Evolutionary conservation across 805 yeast genomes (phyloP).

Genomic region (Candida fluviatilis): DNA sequence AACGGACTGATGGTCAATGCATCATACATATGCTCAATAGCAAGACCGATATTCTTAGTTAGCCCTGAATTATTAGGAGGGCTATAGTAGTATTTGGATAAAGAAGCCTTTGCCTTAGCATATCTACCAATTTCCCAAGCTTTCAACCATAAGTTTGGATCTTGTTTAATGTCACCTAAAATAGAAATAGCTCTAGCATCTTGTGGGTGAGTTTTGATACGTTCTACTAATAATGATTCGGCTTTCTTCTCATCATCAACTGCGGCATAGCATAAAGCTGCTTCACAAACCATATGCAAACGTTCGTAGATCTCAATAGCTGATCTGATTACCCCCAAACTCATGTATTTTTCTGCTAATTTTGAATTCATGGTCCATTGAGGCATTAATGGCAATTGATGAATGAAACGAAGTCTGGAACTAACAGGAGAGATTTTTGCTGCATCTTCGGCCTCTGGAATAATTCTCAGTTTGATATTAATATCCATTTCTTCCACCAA

Average conservation of each 20-base stretch:
- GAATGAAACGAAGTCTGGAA: slow-evolving; percentile 64
- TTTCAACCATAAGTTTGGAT: slow-evolving; percentile 72
- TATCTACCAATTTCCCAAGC: slow-evolving; percentile 87
- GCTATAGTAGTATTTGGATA: slow-evolving; percentile 66
- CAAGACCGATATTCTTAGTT: slow-evolving; percentile 45
- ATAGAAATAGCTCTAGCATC: slow-evolving; percentile 84
- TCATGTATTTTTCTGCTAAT: slow-evolving; percentile 82
- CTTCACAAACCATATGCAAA: slow-evolving; percentile 69
- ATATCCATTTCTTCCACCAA: slow-evolving; percentile 84
- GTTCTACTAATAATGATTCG: slow-evolving; percentile 47
- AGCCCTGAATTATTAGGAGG: slow-evolving; percentile 58
- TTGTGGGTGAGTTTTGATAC: slow-evolving; percentile 54
- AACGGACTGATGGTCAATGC: slow-evolving; percentile 71
- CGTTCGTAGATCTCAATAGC: slow-evolving; percentile 89
- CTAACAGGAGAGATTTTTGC: slow-evolving; percentile 30
- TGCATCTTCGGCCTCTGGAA: slow-evolving; percentile 43
- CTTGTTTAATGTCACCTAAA: slow-evolving; percentile 78
- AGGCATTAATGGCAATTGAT: slow-evolving; percentile 72
- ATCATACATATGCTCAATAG: slow-evolving; percentile 68
- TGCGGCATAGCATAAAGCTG: slow-evolving; percentile 87
- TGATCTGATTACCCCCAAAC: slow-evolving; percentile 77
- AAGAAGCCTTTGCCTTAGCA: slow-evolving; percentile 79
- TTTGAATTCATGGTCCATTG: slow-evolving; percentile 80
- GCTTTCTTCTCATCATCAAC: slow-evolving; percentile 73
- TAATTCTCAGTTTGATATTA: slow-evolving; percentile 50